Base-by-base conservation (phyloP, 2,329 filamentous ascomycete species). In the Cadophora sp. region DNA sequence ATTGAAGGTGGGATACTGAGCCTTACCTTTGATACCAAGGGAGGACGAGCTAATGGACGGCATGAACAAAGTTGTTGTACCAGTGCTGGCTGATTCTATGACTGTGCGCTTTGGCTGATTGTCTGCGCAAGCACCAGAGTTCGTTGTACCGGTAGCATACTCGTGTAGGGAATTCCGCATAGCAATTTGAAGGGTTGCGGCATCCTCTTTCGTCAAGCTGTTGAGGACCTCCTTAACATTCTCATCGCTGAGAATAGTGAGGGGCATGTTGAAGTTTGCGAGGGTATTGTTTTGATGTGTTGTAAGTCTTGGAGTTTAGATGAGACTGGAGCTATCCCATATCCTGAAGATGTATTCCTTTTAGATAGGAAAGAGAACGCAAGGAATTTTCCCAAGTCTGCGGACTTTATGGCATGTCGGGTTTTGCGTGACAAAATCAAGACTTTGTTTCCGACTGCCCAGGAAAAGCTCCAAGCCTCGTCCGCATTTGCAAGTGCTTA, bases 21-120 rank as follows among this genome's bases (percentile, higher is more conserved):
- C 1, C 76, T 68, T 71, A 85, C 87, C 86, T 81, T 94, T 94
- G 73, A 93, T 85, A 3, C 87, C 89, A 69, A 91, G 89, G 33
- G 86, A 87, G 8, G 80, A 77, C 0, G 86, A 85, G 66, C 88
- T 88, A 27, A 84, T 87, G 1, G 90, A 90, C 0, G 91, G 91
- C 89, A 93, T 93, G 76, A 93, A 93, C 24, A 93, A 79, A 1
- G 89, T 92, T 13, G 61, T 63, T 20, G 87, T 89, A 36, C 83
- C 81, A 48, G 83, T 83, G 18, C 83, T 85, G 0, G 76, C 77
- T 30, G 84, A 84, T 48, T 82, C 76, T 8, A 87, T 81, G 0
- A 82, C 78, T 11, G 82, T 82, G 39, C 86, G 81, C 65, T 83
- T 68, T 6, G 87, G 88, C 72, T 89, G 86, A 70, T 89, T 83